These are phyloP conservation scores for Rhododendron ovatum DNA, from an alignment of 148 eudicot species.

Conservation along the genomic window DNA sequence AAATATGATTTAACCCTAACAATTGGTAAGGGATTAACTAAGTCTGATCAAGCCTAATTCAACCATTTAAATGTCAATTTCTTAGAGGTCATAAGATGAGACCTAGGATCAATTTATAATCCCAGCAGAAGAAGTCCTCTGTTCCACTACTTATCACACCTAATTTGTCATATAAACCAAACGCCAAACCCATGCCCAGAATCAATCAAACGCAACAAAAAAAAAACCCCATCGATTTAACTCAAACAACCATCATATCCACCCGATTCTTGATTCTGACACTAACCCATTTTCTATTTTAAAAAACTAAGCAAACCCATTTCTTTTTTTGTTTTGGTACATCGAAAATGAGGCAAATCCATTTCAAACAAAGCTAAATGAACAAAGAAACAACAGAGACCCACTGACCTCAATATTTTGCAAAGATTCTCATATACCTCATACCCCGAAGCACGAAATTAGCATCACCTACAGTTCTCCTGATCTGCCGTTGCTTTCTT, in stretches of 20 bases:
- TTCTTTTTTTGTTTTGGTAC: no score
- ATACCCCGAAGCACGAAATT: background rate
- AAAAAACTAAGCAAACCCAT: no score
- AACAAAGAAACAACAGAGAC: background rate
- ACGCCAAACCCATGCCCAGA: background rate
- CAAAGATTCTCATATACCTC: no score
- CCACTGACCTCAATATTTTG: background rate
- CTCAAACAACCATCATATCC: background rate
- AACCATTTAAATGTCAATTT: background rate
- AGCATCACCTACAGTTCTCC: background rate
- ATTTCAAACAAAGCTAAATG: background rate
- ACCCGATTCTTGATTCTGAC: background rate
- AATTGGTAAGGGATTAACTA: no score
- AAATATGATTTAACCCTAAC: no score
- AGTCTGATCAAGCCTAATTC: no score
- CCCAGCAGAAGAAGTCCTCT: background rate
- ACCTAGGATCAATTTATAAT: background rate
- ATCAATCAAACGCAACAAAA: background rate
- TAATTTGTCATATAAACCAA: background rate
- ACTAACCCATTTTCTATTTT: background rate
- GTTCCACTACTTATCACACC: background rate
- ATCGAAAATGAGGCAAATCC: background rate
- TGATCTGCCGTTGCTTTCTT: background rate
- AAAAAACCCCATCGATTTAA: background rate
- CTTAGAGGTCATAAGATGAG: background rate